Evolutionary conservation across 345 rosid genomes (phyloP).

Genomic region (Nephelium lappaceum): DNA sequence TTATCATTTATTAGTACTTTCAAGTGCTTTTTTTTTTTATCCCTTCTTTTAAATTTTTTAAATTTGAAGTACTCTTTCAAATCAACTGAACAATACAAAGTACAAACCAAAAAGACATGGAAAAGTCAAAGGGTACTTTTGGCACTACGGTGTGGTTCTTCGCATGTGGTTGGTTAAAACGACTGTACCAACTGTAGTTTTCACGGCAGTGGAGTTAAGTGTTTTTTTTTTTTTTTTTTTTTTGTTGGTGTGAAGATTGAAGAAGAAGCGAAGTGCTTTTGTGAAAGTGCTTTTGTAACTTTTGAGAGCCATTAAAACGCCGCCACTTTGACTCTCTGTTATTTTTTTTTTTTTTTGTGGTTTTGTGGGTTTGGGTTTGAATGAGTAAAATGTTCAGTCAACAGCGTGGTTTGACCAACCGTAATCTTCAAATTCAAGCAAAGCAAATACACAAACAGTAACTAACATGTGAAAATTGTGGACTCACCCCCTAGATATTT

Average conservation of each 20-base stretch:
- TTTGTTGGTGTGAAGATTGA: too few relatives aligned
- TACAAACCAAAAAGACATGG: background rate
- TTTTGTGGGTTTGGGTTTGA: background rate
- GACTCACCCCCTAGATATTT: too few relatives aligned
- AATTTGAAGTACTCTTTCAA: background rate
- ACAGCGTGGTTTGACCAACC: constrained; percentile 19
- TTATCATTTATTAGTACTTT: background rate
- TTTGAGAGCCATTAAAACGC: constrained; percentile 6
- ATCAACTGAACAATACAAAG: background rate
- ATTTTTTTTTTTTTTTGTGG: background rate
- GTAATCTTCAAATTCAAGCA: background rate
- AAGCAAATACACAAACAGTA: too few relatives aligned
- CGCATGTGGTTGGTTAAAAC: background rate
- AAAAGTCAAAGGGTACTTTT: constrained; percentile 1
- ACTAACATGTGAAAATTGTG: too few relatives aligned
- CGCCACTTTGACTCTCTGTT: constrained; percentile 11
- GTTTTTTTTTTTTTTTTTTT: background rate
- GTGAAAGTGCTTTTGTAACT: background rate
- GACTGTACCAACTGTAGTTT: constrained; percentile 1
- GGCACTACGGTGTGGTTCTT: background rate
- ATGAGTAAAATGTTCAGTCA: constrained; percentile 8
- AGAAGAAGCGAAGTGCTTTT: too few relatives aligned
- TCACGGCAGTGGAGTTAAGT: background rate
- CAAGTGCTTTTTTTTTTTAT: background rate
- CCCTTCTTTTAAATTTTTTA: background rate